phyloP scores from a whole-genome alignment of 2,329 filamentous ascomycete species.

The Curvularia sp. region DNA sequence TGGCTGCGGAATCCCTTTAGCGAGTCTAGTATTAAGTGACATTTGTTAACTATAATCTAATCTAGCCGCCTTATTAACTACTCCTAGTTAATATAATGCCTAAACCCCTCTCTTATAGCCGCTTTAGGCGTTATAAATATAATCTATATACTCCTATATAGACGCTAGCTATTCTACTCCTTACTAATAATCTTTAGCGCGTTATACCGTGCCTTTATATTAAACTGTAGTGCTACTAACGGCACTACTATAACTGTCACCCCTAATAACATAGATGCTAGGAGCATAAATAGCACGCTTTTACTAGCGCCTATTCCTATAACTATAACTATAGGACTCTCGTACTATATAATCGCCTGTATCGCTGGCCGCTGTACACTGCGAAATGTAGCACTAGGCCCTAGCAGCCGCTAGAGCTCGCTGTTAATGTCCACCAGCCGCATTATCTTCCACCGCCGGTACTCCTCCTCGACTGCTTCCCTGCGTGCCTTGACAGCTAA shows the following conservation, averaged over 20 bases:
- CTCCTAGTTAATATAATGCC: slow-evolving; percentile 27
- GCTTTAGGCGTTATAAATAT: slow-evolving; percentile 36
- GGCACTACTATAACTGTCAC: slow-evolving; percentile 30
- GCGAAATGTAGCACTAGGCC: slow-evolving; percentile 21
- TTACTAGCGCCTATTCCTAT: slow-evolving; percentile 36
- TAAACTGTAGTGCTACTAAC: slow-evolving; percentile 28
- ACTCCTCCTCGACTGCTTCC: neutral
- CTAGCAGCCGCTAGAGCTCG: slow-evolving; percentile 19
- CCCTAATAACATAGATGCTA: slow-evolving; percentile 5
- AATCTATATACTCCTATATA: slow-evolving; percentile 21
- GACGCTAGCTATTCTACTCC: slow-evolving; percentile 26
- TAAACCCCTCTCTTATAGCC: slow-evolving; percentile 29
- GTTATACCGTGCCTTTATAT: slow-evolving; percentile 28
- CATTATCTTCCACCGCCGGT: slow-evolving; percentile 1
- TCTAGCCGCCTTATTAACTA: slow-evolving; percentile 24
- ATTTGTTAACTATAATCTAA: slow-evolving; percentile 30
- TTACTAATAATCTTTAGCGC: slow-evolving; percentile 19
- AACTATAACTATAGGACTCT: slow-evolving; percentile 28
- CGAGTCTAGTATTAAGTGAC: slow-evolving; percentile 28
- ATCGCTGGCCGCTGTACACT: slow-evolving; percentile 29
- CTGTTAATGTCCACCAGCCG: slow-evolving; percentile 4
- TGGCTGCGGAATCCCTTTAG: slow-evolving; percentile 18
- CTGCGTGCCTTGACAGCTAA: neutral
- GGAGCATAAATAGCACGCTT: slow-evolving; percentile 44
- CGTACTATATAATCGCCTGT: slow-evolving; percentile 24